phyloP scores from a whole-genome alignment of 2,329 filamentous ascomycete genomes.

The Epichloe bromicola region DNA sequence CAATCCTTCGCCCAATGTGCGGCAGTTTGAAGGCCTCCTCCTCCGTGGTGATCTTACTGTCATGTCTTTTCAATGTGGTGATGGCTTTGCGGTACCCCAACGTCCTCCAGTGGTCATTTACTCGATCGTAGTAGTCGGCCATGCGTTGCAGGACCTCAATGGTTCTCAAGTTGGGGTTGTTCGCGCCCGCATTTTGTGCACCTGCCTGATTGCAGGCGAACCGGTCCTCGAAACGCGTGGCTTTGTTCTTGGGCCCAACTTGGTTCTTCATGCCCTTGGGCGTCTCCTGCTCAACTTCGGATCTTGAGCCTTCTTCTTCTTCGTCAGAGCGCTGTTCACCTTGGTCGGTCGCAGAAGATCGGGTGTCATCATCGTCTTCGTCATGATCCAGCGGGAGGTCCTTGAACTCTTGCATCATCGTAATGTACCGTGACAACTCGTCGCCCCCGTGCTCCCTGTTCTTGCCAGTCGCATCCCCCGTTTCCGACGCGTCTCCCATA shows the following conservation, averaged over 20 bases:
- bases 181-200: constrained; percentile 25
- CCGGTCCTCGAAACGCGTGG: constrained; percentile 28
- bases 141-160: constrained; percentile 69
- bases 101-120: constrained; percentile 65
- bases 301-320: not conserved
- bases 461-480: not conserved
- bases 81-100: constrained; percentile 68
- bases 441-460: constrained; percentile 23
- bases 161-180: constrained; percentile 61
- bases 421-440: constrained; percentile 51
- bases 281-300: not conserved
- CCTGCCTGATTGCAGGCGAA: constrained; percentile 44
- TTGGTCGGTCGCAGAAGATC: not conserved
- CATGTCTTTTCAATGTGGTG: constrained; percentile 54
- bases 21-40: constrained; percentile 56
- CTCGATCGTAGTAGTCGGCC: constrained; percentile 61
- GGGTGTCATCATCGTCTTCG: constrained; percentile 32
- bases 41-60: constrained; percentile 49
- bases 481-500: not conserved
- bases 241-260: constrained; percentile 11
- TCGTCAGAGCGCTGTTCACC: constrained; percentile 4
- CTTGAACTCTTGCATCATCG: constrained; percentile 45
- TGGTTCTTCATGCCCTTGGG: not conserved
- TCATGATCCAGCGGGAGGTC: constrained; percentile 43
- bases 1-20: constrained; percentile 58